Evolutionary conservation across 768 basidiomycete genomes (phyloP), one percentile per base, ranked within the genome.

Genomic region (Phylloporus sp.): DNA sequence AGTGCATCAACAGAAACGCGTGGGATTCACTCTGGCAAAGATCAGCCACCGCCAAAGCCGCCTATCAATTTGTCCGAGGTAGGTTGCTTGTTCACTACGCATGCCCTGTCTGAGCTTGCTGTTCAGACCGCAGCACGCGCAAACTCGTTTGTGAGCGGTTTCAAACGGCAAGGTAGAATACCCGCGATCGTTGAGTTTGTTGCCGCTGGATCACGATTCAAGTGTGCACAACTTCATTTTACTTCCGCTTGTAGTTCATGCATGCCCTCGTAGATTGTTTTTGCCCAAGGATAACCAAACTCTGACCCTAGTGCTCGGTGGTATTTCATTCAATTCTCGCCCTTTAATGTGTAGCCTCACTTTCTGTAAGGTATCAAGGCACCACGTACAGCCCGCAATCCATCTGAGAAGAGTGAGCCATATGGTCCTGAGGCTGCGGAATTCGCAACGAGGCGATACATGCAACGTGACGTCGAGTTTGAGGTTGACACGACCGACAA

Each of bases 391-490:
- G 88, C 91, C 20, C 82, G 97, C 41, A 89, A 72, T 65, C 45
- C 76, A 11, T 82, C 82, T 6, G 97, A 98, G 57, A 93, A 93
- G 70, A 77, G 85, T 44, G 95, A 99, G 63, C 90, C 94, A 2
- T 97, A 76, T 68, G 97, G 95, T 15, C 60, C 68, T 1, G 95
- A 99, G 63, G 82, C 94, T 5, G 74, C 80, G 5, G 86, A 91
- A 34, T 97, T 90, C 60, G 78, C 91, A 3, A 80, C 80, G 8
- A 80, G 83, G 38, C 79, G 80, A 54, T 94, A 86, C 66, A 86
- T 97, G 86, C 95, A 99, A 68, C 83, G 95, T 26, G 95, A 99
- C 62, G 85, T 92, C 6, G 95, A 99, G 68, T 85, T 98, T 53
- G 88, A 91, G 59, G 85, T 97, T 41, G 91, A 95, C 52, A 79